These are phyloP conservation scores for Coemansia sp. DNA, from an alignment of 192 early-diverging fungal genomes.

Conservation along the genomic window DNA sequence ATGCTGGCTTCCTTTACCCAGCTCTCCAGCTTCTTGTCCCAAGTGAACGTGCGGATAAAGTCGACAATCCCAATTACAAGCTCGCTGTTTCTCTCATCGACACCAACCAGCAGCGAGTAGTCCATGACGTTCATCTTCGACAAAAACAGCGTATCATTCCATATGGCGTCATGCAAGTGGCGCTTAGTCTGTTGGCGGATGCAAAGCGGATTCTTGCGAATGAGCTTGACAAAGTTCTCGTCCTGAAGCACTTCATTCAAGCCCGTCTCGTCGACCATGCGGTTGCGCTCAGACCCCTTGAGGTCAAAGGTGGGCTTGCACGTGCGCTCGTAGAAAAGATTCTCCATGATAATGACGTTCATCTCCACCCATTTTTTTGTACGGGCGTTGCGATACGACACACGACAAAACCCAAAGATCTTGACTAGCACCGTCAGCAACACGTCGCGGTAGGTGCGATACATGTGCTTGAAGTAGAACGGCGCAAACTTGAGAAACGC, in stretches of 20 bases:
- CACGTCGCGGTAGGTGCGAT: conserved; percentile 45
- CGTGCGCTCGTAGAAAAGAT: conserved; percentile 82
- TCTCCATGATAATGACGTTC: conserved; percentile 96
- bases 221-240: conserved; percentile 80
- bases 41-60: conserved; percentile 97
- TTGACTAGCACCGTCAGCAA: conserved; percentile 83
- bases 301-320: conserved; percentile 85
- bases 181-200: conserved; percentile 90
- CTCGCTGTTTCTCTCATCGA: conserved; percentile 83
- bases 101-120: conserved; percentile 93
- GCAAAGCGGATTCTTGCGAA: conserved; percentile 86
- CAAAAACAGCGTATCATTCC: conserved; percentile 94
- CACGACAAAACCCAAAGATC: conserved; percentile 91
- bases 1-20: conserved; percentile 96
- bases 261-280: conserved; percentile 87
- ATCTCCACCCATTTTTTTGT: conserved; percentile 82
- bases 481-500: conserved; percentile 90
- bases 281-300: conserved; percentile 93
- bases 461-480: conserved; percentile 82
- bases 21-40: conserved; percentile 98
- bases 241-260: conserved; percentile 89
- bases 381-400: conserved; percentile 83
- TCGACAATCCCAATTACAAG: conserved; percentile 98
- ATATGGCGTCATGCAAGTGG: conserved; percentile 79
- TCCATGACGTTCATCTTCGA: conserved; percentile 97